Percentiles rank a stretch among this genome's conserved stretches.
These are phyloP conservation scores for Fusarium hainanense DNA, from an alignment of 2,329 filamentous ascomycete genomes.

Conservation along the genomic window DNA sequence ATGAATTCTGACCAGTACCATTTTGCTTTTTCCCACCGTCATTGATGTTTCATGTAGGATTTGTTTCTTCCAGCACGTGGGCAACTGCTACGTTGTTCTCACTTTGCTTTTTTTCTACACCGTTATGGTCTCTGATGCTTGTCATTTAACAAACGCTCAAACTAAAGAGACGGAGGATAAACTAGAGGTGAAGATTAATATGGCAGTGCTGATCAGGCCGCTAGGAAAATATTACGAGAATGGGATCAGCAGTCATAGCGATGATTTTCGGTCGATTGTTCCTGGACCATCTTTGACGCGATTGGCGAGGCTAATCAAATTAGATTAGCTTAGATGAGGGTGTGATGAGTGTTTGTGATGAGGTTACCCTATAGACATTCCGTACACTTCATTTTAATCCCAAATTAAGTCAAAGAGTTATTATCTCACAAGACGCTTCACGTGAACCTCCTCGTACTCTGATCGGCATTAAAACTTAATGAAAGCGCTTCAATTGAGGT, in stretches of 20 bases:
- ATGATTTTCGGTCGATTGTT: neutral
- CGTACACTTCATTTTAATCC: neutral
- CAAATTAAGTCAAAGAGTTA: neutral
- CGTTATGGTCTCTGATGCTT: neutral
- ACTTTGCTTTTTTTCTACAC: neutral
- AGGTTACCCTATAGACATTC: slow-evolving; percentile 7
- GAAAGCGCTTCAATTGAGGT: too few species aligned
- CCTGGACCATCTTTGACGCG: neutral
- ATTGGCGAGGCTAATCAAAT: slow-evolving; percentile 14
- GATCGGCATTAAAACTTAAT: too few species aligned
- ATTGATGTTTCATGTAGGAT: neutral
- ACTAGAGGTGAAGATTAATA: slow-evolving; percentile 2
- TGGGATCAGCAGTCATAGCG: neutral
- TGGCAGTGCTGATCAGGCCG: slow-evolving; percentile 27
- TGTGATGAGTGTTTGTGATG: neutral
- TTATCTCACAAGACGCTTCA: too few species aligned
- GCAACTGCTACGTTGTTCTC: neutral
- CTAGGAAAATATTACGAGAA: slow-evolving; percentile 12
- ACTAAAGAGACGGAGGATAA: slow-evolving; percentile 8
- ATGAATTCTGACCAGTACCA: neutral
- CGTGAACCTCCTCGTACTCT: too few species aligned
- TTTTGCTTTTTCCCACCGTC: neutral
- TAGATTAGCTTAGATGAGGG: neutral
- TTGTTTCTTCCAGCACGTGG: neutral
- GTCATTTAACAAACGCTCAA: neutral